Conservation (phyloP, 495 filamentous ascomycete species). For the Eremomyces bilateralis region DNA sequence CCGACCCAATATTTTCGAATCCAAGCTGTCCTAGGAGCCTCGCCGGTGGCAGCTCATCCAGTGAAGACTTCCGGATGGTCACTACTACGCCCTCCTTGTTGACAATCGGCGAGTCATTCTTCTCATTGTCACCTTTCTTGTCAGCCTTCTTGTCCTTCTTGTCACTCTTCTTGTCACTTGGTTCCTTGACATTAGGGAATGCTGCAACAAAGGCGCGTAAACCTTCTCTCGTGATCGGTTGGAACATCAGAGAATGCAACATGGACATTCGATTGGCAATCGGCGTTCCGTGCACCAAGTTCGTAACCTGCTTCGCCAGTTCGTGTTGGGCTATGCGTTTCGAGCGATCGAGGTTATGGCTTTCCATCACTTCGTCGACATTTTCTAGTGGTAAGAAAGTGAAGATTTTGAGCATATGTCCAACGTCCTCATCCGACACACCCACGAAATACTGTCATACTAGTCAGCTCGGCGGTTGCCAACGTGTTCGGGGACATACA, state of each 20-base stretch:
- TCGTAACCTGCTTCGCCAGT: slow-evolving; percentile 59
- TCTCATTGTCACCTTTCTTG: too few species aligned
- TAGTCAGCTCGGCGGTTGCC: slow-evolving; percentile 2
- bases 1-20: slow-evolving; percentile 5
- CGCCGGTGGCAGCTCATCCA: slow-evolving; percentile 5
- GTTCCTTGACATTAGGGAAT: too few species aligned
- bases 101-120: too few species aligned
- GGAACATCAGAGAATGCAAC: too few species aligned
- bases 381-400: slow-evolving; percentile 57
- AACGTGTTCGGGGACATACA: slow-evolving; percentile 17
- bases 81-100: too few species aligned
- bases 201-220: too few species aligned
- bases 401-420: slow-evolving; percentile 66
- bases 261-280: too few species aligned
- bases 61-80: slow-evolving; percentile 3
- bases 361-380: slow-evolving; percentile 39
- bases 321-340: slow-evolving; percentile 58
- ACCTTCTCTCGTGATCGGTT: too few species aligned
- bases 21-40: slow-evolving; percentile 8
- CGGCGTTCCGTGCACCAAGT: slow-evolving; percentile 57
- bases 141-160: too few species aligned
- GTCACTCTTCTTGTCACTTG: too few species aligned
- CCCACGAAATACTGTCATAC: slow-evolving; percentile 56
- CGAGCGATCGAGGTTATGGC: slow-evolving; percentile 42
- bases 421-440: slow-evolving; percentile 59